Conservation (phyloP, 352 stramenopile species). For the Phytophthora kernoviae region DNA sequence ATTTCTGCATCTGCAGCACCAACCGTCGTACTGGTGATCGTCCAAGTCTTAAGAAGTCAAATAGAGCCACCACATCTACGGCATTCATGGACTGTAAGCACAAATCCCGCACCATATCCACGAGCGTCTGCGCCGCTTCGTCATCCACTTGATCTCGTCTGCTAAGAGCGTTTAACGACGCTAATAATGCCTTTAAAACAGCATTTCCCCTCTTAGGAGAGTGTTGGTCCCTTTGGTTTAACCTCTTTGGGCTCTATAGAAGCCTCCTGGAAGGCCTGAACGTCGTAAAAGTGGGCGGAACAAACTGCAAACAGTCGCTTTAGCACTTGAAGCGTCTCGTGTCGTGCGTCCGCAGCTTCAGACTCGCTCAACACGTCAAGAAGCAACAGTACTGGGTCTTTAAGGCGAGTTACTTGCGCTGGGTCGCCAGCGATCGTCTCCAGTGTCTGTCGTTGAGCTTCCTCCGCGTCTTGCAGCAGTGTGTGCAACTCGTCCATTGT, state of each 20-base stretch:
- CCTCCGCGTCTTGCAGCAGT: conserved; percentile 50
- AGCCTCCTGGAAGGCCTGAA: conserved; percentile 36
- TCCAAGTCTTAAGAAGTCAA: conserved; percentile 72
- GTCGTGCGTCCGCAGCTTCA: conserved; percentile 23
- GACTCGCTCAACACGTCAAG: conserved; percentile 51
- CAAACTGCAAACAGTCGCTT: conserved; percentile 46
- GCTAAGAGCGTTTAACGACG: conserved; percentile 42
- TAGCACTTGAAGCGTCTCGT: conserved; percentile 45
- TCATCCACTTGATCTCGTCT: conserved; percentile 31
- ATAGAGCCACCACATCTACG: conserved; percentile 65
- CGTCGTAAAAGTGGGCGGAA: conserved; percentile 44
- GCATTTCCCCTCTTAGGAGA: conserved; percentile 35
- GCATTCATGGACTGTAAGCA: conserved; percentile 66
- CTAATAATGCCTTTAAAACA: conserved; percentile 60
- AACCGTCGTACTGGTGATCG: conserved; percentile 42
- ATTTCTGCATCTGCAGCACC: conserved; percentile 66
- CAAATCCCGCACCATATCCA: conserved; percentile 51
- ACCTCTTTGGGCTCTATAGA: not conserved
- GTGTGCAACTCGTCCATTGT: conserved; percentile 34
- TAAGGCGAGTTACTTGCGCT: conserved; percentile 33
- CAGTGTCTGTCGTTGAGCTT: conserved; percentile 40
- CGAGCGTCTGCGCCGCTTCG: conserved; percentile 38
- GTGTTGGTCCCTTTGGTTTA: not conserved
- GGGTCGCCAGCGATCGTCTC: conserved; percentile 27
- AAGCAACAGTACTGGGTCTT: conserved; percentile 52